Conservation (phyloP, 2,329 filamentous ascomycete species). For the Hortaea sp. region DNA sequence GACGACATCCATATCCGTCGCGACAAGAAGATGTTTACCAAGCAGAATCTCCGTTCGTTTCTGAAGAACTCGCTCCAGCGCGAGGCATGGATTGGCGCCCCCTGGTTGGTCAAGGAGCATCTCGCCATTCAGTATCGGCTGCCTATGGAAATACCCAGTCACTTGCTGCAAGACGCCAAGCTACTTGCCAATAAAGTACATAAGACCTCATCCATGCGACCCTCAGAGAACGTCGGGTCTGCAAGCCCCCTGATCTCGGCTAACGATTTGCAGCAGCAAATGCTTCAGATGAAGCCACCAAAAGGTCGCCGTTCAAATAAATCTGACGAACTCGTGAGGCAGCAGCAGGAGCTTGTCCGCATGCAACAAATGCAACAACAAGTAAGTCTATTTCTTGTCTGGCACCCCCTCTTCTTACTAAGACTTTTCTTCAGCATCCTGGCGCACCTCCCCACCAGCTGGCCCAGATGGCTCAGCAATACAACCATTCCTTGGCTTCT, state of each 20-base stretch:
- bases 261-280: slow-evolving; percentile 10
- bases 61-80: slow-evolving; percentile 89
- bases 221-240: not conserved
- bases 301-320: slow-evolving; percentile 15
- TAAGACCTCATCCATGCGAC: not conserved
- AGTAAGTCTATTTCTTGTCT: slow-evolving; percentile 1
- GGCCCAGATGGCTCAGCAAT: slow-evolving; percentile 8
- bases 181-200: slow-evolving; percentile 15
- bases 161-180: slow-evolving; percentile 73
- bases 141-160: slow-evolving; percentile 71
- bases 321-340: slow-evolving; percentile 2
- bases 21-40: slow-evolving; percentile 87
- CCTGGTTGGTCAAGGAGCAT: slow-evolving; percentile 85
- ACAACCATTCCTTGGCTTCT: slow-evolving; percentile 2
- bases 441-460: slow-evolving; percentile 38
- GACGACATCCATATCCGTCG: slow-evolving; percentile 74
- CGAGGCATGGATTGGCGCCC: slow-evolving; percentile 90
- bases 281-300: slow-evolving; percentile 14
- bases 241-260: not conserved
- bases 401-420: not conserved
- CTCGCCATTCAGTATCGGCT: slow-evolving; percentile 79
- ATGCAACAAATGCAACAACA: slow-evolving; percentile 11
- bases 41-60: slow-evolving; percentile 84
- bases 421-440: slow-evolving; percentile 12
- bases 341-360: slow-evolving; percentile 12